A percentile compares a stretch with the other conserved stretches of the same genome.
Evolutionary conservation across 495 filamentous ascomycete genomes (phyloP).

Genomic region (Friedmanniomyces simplex): DNA sequence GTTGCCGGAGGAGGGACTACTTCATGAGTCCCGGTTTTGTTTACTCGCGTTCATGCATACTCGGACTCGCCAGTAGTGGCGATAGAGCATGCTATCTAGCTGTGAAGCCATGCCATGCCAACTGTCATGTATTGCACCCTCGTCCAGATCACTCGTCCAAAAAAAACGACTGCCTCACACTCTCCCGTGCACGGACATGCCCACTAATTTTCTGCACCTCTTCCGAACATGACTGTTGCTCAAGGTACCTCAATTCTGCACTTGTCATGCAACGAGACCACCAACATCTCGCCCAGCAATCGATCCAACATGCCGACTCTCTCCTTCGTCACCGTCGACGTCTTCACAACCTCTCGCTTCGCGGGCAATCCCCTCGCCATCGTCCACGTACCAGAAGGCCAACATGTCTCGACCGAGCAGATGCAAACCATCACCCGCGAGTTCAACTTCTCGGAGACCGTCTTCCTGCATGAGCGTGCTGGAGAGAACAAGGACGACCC

Average conservation of each 20-base stretch:
- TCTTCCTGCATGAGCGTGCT: constrained; percentile 53
- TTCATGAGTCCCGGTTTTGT: too few species aligned
- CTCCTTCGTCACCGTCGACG: constrained; percentile 51
- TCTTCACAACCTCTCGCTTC: constrained; percentile 50
- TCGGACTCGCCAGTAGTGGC: too few species aligned
- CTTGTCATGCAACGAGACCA: too few species aligned
- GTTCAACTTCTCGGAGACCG: constrained; percentile 79
- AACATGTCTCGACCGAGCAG: constrained; percentile 37
- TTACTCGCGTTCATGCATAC: too few species aligned
- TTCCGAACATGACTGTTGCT: too few species aligned
- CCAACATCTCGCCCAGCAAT: not conserved
- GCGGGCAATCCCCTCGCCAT: constrained; percentile 61
- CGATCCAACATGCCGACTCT: constrained; percentile 5
- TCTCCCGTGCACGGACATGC: not conserved
- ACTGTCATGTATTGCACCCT: too few species aligned
- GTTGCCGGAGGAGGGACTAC: too few species aligned
- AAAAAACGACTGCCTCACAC: too few species aligned
- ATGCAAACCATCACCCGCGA: constrained; percentile 61
- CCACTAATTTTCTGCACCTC: too few species aligned
- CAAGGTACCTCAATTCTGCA: too few species aligned
- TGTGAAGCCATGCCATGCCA: too few species aligned
- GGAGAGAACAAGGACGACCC: constrained; percentile 4
- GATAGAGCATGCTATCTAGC: too few species aligned
- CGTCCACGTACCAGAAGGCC: constrained; percentile 38
- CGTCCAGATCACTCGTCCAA: not conserved